These are phyloP conservation scores for Warburgia ugandensis DNA, from an alignment of 164 flowering plant species.

Conservation along the genomic window DNA sequence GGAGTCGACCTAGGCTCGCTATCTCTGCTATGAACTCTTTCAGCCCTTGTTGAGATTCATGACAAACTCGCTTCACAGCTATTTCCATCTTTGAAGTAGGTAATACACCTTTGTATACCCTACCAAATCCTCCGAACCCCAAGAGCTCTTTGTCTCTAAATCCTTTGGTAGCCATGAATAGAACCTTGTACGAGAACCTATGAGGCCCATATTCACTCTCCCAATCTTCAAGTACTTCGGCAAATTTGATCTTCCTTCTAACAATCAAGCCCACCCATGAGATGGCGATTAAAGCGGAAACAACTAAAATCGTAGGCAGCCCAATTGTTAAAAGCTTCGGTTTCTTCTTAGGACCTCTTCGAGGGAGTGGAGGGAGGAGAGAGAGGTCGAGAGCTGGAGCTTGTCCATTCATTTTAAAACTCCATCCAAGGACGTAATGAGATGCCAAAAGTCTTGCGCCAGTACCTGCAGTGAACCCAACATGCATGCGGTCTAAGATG, in stretches of 20 bases:
- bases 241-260: not conserved
- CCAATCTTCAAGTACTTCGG: conserved; percentile 35
- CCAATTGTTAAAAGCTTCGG: conserved; percentile 1
- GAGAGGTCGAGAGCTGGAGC: not conserved
- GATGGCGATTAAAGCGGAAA: not conserved
- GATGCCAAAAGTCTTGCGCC: not conserved
- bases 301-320: not conserved
- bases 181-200: conserved; percentile 26
- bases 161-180: conserved; percentile 27
- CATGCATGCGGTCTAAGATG: conserved; percentile 2
- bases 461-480: conserved; percentile 4
- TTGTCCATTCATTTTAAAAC: conserved; percentile 1
- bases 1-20: conserved; percentile 32
- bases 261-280: not conserved
- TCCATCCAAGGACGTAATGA: conserved; percentile 5
- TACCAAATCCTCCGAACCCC: conserved; percentile 36
- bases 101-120: conserved; percentile 35
- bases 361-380: not conserved
- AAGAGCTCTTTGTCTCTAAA: conserved; percentile 28
- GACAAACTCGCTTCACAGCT: conserved; percentile 35
- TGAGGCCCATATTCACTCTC: conserved; percentile 45
- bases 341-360: not conserved
- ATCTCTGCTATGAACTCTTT: conserved; percentile 39
- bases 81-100: conserved; percentile 18
- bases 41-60: conserved; percentile 21